phyloP scores from a whole-genome alignment of 179 eudicot genomes.

The Patellifolia procumbens region DNA sequence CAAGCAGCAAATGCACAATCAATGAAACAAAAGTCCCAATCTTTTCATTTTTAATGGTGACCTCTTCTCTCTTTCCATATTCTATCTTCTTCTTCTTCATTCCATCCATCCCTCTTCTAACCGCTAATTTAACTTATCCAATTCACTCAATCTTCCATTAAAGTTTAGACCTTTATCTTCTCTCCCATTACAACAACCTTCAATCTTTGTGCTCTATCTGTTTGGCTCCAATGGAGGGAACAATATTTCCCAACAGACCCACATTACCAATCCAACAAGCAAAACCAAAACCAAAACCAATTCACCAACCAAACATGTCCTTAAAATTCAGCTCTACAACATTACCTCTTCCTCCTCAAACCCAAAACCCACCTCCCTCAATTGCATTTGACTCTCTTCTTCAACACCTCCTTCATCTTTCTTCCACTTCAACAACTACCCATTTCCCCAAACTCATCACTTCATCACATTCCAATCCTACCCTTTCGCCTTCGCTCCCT shows the following conservation, averaged over 20 bases:
- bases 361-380: conserved; percentile 45
- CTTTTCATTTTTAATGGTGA: conserved; percentile 9
- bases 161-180: conserved; percentile 16
- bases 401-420: conserved; percentile 63
- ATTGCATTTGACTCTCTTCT: conserved; percentile 65
- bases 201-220: conserved; percentile 6
- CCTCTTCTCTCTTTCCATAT: not conserved
- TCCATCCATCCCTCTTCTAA: not conserved
- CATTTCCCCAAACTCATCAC: conserved; percentile 40
- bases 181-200: not conserved
- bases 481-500: conserved; percentile 42
- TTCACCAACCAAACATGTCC: conserved; percentile 30
- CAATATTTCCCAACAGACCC: conserved; percentile 66
- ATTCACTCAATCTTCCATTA: conserved; percentile 11
- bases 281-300: conserved; percentile 36
- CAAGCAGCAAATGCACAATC: not conserved
- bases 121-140: conserved; percentile 10
- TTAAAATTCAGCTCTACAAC: conserved; percentile 53
- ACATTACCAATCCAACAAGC: conserved; percentile 52
- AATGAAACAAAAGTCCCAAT: conserved; percentile 5
- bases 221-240: conserved; percentile 57
- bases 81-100: not conserved
- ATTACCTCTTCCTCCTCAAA: conserved; percentile 53
- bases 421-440: conserved; percentile 40
- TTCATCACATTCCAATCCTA: conserved; percentile 29